Conservation (phyloP, 345 rosid genomes). For the Brassica incana region DNA sequence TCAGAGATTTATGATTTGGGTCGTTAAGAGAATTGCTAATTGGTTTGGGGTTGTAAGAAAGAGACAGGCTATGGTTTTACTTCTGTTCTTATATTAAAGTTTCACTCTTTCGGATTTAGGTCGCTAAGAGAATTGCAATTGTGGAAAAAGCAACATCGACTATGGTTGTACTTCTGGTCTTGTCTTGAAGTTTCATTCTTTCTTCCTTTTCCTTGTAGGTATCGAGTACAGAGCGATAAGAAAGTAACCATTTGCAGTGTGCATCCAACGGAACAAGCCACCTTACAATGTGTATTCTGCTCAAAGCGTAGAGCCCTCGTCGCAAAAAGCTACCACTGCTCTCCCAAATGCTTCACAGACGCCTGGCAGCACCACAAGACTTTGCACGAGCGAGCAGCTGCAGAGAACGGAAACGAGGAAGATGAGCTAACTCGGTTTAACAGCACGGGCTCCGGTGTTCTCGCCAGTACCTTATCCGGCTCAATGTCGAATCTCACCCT, state of each 20-base stretch:
- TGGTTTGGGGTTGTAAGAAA: not conserved
- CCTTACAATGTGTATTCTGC: constrained; percentile 89
- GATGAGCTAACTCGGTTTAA: constrained; percentile 77
- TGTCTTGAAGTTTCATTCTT: not conserved
- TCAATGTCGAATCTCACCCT: constrained; percentile 62
- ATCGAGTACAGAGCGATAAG: constrained; percentile 88
- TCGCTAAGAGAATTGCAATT: too few relatives aligned
- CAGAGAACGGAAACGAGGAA: constrained; percentile 86
- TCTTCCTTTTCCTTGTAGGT: constrained; percentile 51
- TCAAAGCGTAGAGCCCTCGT: constrained; percentile 81
- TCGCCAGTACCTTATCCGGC: constrained; percentile 59
- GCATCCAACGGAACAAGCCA: constrained; percentile 95
- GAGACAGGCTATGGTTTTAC: not conserved
- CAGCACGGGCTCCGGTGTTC: constrained; percentile 67
- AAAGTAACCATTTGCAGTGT: constrained; percentile 87
- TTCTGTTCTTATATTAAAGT: not conserved
- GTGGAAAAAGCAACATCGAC: too few relatives aligned
- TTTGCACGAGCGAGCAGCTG: constrained; percentile 92
- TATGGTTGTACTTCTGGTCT: too few relatives aligned
- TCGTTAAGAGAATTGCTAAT: not conserved
- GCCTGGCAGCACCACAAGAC: constrained; percentile 98
- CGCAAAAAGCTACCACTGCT: constrained; percentile 88
- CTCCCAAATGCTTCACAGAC: constrained; percentile 90
- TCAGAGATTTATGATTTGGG: constrained; percentile 8
- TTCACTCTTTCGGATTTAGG: constrained; percentile 2